Evolutionary conservation across 2,329 filamentous ascomycete species (phyloP), one percentile per base, ranked within the genome.

Genomic region (Cadophora sp.): DNA sequence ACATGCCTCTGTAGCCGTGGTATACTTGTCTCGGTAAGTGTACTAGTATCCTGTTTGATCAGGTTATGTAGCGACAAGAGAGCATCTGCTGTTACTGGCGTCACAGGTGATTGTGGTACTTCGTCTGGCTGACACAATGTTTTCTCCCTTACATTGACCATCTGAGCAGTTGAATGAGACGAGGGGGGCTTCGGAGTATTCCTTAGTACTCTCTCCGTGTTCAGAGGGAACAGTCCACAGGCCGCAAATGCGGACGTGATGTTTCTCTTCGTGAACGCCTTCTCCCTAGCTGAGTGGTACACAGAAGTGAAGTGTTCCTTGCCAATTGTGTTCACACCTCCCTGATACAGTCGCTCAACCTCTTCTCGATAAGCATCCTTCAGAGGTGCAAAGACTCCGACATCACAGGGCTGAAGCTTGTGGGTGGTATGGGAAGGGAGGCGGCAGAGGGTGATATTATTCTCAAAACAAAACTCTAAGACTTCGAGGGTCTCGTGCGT

Each of bases 401-500:
- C 69, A 65, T 77, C 68, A 69, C 68, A 73, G 50, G 75, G 75
- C 72, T 76, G 71, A 34, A 75, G 72, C 68, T 46, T 46, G 43
- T 46, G 16, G 22, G 71, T 72, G 48, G 73, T 70, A 64, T 75
- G 69, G 53, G 69, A 73, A 16, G 68, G 71, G 27, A 74, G 65
- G 53, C 68, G 66, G 70, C 67, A 74, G 1, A 74, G 67, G 46
- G 71, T 58, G 59, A 75, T 76, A 60, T 75, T 76, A 34, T 76
- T 73, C 50, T 73, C 66, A 40, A 74, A 73, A 69, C 68, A 76
- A 55, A 75, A 77, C 68, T 73, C 63, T 56, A 75, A 67, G 62
- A 71, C 59, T 69, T 80, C 74, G 26, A 78, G 76, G 6, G 76
- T 77, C 67, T 81, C 73, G 64, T 81, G 76, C 22, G 75, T 78